Base-by-base conservation (phyloP, 345 rosid genomes). In the Gossypium arboreum region DNA sequence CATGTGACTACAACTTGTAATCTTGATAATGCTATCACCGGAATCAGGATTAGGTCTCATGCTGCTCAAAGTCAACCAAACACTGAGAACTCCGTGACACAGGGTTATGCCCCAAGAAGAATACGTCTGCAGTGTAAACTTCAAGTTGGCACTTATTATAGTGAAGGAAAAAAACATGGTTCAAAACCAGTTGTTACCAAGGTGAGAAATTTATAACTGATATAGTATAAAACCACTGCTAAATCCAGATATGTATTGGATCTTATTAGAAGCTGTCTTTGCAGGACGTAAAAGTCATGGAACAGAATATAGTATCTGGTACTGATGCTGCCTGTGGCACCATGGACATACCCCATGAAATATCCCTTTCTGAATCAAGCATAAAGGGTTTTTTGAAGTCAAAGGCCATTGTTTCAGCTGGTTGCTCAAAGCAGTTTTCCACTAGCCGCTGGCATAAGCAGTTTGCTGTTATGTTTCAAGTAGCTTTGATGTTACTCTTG, bases 71-170 rank as follows among this genome's bases (percentile, higher is more conserved):
- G 55, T 81, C 76, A 72, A 52, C 74, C 75, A 17, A 50, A 15
- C 45, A 22, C 3, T 56, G 41, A 39, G 54, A 78, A 71, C 55
- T 17, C 12, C 55, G 29, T 7, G 50, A 12, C 3, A 0, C 98
- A 89, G 73, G 97, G 94, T 55, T 29, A 62, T 71, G 96, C 92
- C 22, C 41, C 82, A 2, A 88, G 90, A 84, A 89, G 96, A 81
- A 1, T 90, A 43, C 87, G 75, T 68, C 79, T 91, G 66, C 89
- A 89, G 80, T 2, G 63, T 72, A 79, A 75, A 18, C 39, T 83
- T 44, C 76, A 80, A 70, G 79, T 70, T 8, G 72, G 61, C n/a
- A 47, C 80, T 15, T 34, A n/a, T 64, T 39, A 13, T 51, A 17
- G 7, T 25, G 56, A 29, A 22, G 45, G 72, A 11, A 52, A 55